Conservation (phyloP, 2,329 filamentous ascomycete genomes). For the Venturiaceae sp. region DNA sequence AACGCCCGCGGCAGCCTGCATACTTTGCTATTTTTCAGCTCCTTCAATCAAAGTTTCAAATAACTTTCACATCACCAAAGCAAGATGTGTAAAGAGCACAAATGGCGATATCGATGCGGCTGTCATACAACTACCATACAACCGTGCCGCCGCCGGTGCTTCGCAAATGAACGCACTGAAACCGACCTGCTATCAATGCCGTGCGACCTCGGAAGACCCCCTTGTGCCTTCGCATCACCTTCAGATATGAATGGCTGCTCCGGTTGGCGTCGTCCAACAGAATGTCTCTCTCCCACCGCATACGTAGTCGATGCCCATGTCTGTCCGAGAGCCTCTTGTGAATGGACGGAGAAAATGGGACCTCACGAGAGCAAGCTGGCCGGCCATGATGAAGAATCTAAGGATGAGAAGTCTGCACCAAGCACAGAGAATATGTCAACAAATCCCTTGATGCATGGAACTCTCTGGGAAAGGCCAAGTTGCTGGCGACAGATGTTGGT, state of each 20-base stretch:
- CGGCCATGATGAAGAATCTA: not conserved
- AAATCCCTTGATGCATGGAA: not conserved
- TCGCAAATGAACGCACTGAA: not conserved
- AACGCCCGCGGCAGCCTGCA: not conserved
- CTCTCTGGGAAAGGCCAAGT: too few relatives aligned
- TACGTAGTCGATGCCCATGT: not conserved
- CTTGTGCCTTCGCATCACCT: not conserved
- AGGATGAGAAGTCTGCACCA: not conserved
- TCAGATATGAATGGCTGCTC: not conserved
- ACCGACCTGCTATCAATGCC: not conserved
- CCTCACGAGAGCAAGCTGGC: not conserved
- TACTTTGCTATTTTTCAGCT: not conserved
- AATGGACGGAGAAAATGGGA: not conserved
- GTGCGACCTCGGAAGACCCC: not conserved
- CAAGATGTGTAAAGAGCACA: not conserved
- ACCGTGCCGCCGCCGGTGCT: not conserved
- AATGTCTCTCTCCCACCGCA: not conserved
- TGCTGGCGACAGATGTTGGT: not conserved
- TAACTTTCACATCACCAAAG: not conserved
- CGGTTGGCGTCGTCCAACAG: not conserved
- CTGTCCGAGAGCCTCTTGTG: not conserved
- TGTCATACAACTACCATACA: not conserved
- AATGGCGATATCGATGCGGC: not conserved
- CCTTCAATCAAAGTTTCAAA: not conserved
- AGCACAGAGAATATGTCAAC: not conserved